phyloP scores from a whole-genome alignment of 2,329 filamentous ascomycete species.

The Penicillium verrucosum region DNA sequence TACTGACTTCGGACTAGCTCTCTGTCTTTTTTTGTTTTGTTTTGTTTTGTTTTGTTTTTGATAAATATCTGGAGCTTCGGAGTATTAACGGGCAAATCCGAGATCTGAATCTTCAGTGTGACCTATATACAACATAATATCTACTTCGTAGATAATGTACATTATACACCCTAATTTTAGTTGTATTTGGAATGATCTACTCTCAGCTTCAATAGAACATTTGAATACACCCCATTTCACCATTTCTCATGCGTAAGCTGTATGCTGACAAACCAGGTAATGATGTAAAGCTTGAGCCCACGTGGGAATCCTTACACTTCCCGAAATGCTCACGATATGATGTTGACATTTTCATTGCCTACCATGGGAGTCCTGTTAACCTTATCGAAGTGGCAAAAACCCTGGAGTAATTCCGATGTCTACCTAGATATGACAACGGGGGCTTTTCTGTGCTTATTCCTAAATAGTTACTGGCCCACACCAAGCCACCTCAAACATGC shows the following conservation, averaged over 20 bases:
- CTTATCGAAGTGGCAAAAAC: neutral
- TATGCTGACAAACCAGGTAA: slow-evolving; percentile 10
- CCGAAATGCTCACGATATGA: neutral
- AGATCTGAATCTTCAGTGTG: slow-evolving; percentile 17
- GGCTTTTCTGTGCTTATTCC: neutral
- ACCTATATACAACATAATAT: neutral
- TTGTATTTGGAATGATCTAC: neutral
- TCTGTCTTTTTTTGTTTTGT: neutral
- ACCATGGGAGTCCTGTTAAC: slow-evolving; percentile 3
- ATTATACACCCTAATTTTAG: no score
- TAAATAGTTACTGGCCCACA: neutral
- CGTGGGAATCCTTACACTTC: slow-evolving; percentile 10
- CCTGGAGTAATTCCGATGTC: neutral
- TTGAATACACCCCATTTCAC: neutral
- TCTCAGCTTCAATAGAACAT: neutral
- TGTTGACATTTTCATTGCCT: neutral
- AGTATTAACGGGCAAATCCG: neutral
- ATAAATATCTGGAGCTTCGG: neutral
- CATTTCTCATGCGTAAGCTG: neutral
- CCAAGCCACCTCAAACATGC: neutral
- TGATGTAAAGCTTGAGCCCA: slow-evolving; percentile 16
- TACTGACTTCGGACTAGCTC: slow-evolving; percentile 6
- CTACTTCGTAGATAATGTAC: no score
- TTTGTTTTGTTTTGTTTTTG: neutral
- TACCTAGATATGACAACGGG: neutral